Evolutionary conservation across 164 flowering plant genomes (phyloP).

Genomic region (Umbilicus rupestris): DNA sequence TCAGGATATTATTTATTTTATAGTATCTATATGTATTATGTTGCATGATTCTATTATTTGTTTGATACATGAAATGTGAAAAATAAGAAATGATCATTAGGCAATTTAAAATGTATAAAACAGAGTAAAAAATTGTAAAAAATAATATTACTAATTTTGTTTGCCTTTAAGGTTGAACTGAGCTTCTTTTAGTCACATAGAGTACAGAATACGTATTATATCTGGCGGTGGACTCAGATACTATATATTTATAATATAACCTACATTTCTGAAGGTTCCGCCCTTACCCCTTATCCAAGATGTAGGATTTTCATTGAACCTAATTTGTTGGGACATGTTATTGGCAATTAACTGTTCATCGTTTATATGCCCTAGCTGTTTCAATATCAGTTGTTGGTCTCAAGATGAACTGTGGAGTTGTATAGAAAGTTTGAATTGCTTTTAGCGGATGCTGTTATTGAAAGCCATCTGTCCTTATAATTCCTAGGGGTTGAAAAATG

Average conservation of each 20-base stretch:
- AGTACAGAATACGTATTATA: not conserved
- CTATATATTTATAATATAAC: too few relatives aligned
- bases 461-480: not conserved
- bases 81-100: not conserved
- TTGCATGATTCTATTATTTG: too few relatives aligned
- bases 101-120: not conserved
- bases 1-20: slow-evolving; percentile 12
- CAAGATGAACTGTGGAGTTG: not conserved
- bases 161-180: not conserved
- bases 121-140: too few relatives aligned
- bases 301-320: too few relatives aligned
- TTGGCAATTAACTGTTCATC: too few relatives aligned
- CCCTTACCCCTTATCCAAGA: too few relatives aligned
- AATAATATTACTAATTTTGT: not conserved
- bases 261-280: too few relatives aligned
- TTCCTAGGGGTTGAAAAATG: slow-evolving; percentile 65
- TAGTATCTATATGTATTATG: not conserved
- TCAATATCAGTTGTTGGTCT: not conserved
- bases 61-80: not conserved
- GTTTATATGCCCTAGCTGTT: not conserved
- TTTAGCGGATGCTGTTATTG: not conserved
- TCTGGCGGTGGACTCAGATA: not conserved
- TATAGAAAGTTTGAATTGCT: not conserved
- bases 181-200: not conserved
- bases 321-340: too few relatives aligned